Base-by-base conservation (phyloP, 2,329 filamentous ascomycete genomes). In the Laburnicola sp. region DNA sequence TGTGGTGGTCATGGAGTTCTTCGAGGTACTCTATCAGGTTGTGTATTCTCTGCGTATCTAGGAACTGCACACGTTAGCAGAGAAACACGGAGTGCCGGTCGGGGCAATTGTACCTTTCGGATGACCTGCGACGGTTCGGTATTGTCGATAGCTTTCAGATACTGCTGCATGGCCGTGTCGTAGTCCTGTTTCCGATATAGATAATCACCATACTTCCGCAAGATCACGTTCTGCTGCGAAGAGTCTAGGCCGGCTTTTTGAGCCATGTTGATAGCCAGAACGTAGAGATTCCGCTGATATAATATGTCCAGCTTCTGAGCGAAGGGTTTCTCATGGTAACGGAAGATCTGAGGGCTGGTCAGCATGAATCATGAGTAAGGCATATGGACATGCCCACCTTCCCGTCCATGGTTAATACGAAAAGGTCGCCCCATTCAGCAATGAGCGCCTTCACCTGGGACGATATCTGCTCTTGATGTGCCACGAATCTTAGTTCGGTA, bases 91-190 rank as follows among this genome's bases (percentile, higher is more conserved):
- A 32, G 10, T 3, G 22, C 7, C 6, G 27, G 34, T 25, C 30
- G 27, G 25, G 5, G 3, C 27, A 10, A 36, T 3, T 56, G 25
- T 67, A 89, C 88, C 78, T 96, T 97, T 63, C 93, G 84, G 65
- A 97, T 97, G 40, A 97, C 91, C 67, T 97, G 93, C 1, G 93
- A 97, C 5, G 93, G 93, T 65, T 97, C 93, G 0, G 93, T 97
- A 52, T 90, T 94, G 68, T 97, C 92, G 53, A 99, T 97, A 0
- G 95, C 93, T 62, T 91, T 88, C 56, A 99, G 85, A 68, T 99
- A 99, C 71, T 97, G 94, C 64, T 95, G 88, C 95, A 99, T 99
- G n/a, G 95, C 92, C 5, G 89, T 94, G 67, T 99, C 94, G 66
- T 93, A 99, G 67, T 97, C 92, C 3, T 89, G 91, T 66, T 96